Conservation (phyloP, 2,329 filamentous ascomycete genomes). For the Neophaeococcomyces aloes region DNA sequence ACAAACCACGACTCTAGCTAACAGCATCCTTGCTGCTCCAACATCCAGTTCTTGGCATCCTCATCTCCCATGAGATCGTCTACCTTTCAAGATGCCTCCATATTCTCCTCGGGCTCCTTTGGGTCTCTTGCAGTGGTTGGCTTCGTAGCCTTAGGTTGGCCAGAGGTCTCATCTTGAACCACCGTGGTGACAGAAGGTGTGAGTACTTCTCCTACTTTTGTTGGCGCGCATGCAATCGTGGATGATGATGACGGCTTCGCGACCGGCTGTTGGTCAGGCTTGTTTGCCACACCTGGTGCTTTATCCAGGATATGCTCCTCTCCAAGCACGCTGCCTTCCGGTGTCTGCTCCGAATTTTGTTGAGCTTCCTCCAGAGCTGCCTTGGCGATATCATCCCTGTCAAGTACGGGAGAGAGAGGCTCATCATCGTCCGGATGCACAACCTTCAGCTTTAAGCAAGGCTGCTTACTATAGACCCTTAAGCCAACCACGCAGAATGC, state of each 20-base stretch:
- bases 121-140: not conserved
- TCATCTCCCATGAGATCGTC: constrained; percentile 4
- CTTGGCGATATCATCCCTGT: constrained; percentile 29
- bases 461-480: constrained; percentile 39
- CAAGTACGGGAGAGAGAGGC: constrained; percentile 29
- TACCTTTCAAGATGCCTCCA: not conserved
- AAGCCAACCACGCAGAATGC: constrained; percentile 52
- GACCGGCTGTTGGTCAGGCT: not conserved
- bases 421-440: constrained; percentile 33
- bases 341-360: constrained; percentile 7
- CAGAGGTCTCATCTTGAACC: not conserved
- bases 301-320: not conserved
- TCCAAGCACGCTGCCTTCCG: constrained; percentile 4
- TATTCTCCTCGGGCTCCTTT: not conserved
- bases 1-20: too few species aligned
- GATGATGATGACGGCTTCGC: not conserved
- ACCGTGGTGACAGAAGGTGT: not conserved
- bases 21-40: not conserved
- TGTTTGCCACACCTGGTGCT: not conserved
- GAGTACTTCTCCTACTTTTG: not conserved
- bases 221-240: not conserved
- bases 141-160: not conserved
- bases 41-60: not conserved
- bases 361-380: constrained; percentile 17
- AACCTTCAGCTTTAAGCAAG: constrained; percentile 41